Evolutionary conservation across 192 early-diverging fungal genomes (phyloP), one percentile per base, ranked within the genome.

Genomic region (Geranomyces michiganensis): DNA sequence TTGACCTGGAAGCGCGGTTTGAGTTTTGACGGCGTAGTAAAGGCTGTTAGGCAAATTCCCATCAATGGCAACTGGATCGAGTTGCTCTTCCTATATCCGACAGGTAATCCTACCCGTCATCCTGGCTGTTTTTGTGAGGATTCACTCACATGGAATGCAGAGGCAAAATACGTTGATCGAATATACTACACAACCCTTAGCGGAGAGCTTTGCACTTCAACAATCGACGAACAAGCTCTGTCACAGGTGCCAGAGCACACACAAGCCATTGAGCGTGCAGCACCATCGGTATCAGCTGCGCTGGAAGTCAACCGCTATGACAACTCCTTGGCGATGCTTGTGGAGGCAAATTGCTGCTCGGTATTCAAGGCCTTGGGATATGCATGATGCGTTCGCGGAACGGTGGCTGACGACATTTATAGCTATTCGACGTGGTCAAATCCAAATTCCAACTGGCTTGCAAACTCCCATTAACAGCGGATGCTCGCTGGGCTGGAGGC

Each of bases 231-330:
- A 41, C 33, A 71, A 13, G 27, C 0, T 10, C 13, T 67, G 27
- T 24, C 31, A 15, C 46, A 65, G 24, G 7, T 44, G 12, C 58
- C 2, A 14, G 77, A 70, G 44, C 12, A 10, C 10, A 63, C 17
- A 41, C 31, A 64, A 33, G 33, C 53, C 46, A 10, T 53, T 17
- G 36, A 27, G 15, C 45, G 65, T 21, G 3, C 22, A 36, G 21
- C 44, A 12, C 62, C 21, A 15, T 51, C n/a, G 7, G 13, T 55
- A 19, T 33, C n/a, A 1, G 36, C 48, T 30, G 14, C 14, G 19
- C 21, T 77, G 13, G 59, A 75, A 21, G 49, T 76, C 61, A 78
- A 76, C 46, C 64, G 66, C 24, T 78, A 48, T 43, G 76, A 78
- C 63, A 63, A 53, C 48, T 48, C 24, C 26, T 0, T 76, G 7